phyloP scores from a whole-genome alignment of 1,139 yeast genomes.

The Sugiyamaella neomexicana region DNA sequence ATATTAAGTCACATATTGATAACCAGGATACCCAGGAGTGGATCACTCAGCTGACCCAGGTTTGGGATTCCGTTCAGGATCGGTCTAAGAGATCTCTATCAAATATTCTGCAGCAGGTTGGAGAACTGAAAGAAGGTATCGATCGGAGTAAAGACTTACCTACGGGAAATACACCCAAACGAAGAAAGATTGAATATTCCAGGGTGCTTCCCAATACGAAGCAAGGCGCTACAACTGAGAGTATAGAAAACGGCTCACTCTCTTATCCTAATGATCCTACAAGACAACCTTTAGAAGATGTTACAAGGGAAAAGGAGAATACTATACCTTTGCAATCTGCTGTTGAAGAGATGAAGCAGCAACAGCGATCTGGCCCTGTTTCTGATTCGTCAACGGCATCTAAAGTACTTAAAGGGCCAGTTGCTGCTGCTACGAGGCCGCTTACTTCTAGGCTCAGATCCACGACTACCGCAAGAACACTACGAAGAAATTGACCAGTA shows the following conservation, averaged over 20 bases:
- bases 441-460: conserved; percentile 2
- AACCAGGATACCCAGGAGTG: background rate
- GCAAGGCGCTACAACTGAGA: background rate
- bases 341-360: background rate
- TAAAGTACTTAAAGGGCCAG: background rate
- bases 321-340: background rate
- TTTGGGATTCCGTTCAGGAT: conserved; percentile 15
- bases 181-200: conserved; percentile 19
- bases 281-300: conserved; percentile 12
- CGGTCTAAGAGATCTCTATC: background rate
- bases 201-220: conserved; percentile 19
- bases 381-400: background rate
- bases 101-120: conserved; percentile 1
- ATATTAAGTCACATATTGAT: conserved; percentile 10
- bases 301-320: conserved; percentile 6
- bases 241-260: background rate
- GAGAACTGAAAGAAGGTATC: background rate
- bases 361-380: background rate
- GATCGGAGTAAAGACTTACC: conserved; percentile 2
- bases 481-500: conserved; percentile 1
- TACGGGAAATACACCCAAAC: conserved; percentile 21
- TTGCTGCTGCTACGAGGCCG: background rate
- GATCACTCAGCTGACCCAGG: conserved; percentile 3
- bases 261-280: background rate
- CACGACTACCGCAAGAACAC: conserved; percentile 3